Evolutionary conservation across 371 early-diverging fungal genomes (phyloP), one percentile per base, ranked within the genome.

Genomic region (Mortierella sp.): DNA sequence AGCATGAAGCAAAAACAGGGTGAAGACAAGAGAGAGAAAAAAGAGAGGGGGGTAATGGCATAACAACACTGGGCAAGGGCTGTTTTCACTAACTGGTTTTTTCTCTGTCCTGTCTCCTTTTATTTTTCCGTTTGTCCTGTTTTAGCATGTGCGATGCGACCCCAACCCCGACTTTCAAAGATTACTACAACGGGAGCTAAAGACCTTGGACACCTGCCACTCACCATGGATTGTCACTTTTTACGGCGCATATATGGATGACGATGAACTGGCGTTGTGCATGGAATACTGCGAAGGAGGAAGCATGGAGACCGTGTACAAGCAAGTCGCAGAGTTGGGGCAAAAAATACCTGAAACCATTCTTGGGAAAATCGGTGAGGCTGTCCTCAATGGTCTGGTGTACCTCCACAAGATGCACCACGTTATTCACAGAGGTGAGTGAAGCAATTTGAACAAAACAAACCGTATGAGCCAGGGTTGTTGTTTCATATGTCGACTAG

Each of bases 241-340:
- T 84, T 98, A 95, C 84, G 99, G 99, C 63, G 97, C 98, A 0
- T 98, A 95, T 88, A 90, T 96, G 72, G 96, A 97, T 55, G 97
- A 96, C 72, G 95, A 96, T 31, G 96, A 97, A 60, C 92, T 99
- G n/a, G 95, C 96, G 19, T 94, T 99, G 60, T 98, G 97, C 90
- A 97, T 99, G 97, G 99, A 99, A 88, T 98, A 94, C 83, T 94
- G 95, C 81, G 95, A 95, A 80, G 96, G 94, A 19, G 97, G 97
- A 26, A 95, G 95, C 78, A 90, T 97, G 70, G 96, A 96, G 77
- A 92, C 92, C 63, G 94, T 97, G 38, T 96, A 96, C 80, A 95
- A 94, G 87, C 90, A 92, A 34, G 92, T 95, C 50, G 88, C 91
- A 38, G 90, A 91, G 76, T 85, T 93, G 70, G 90, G 92, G 31